Evolutionary conservation across 192 early-diverging fungal species (phyloP).

Genomic region (Umbelopsis sp.): DNA sequence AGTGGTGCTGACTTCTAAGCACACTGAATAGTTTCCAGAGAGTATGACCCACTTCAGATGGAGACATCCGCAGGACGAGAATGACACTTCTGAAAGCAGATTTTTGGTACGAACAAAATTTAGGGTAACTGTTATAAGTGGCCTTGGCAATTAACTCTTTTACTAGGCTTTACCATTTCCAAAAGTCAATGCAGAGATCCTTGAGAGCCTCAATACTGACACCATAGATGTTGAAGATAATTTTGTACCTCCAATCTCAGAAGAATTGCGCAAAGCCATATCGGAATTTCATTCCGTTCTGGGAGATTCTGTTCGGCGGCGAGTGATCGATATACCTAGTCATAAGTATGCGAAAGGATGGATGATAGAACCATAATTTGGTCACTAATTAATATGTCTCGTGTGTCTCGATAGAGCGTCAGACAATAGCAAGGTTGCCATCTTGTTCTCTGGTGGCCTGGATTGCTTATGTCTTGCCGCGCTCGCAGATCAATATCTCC

Average conservation of each 20-base stretch:
- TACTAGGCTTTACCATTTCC: conserved; percentile 50
- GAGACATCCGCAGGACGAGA: background rate
- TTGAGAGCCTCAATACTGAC: conserved; percentile 27
- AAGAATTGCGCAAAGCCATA: conserved; percentile 45
- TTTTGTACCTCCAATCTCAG: conserved; percentile 37
- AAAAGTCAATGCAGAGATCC: conserved; percentile 43
- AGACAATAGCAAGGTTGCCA: conserved; percentile 59
- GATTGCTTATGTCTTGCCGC: conserved; percentile 93
- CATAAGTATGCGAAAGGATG: conserved; percentile 35
- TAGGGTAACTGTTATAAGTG: too few relatives aligned
- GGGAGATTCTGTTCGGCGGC: conserved; percentile 47
- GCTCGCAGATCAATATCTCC: conserved; percentile 72
- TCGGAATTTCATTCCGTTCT: conserved; percentile 40
- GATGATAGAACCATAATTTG: background rate
- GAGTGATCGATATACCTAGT: conserved; percentile 54
- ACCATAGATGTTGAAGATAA: conserved; percentile 27
- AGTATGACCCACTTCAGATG: conserved; percentile 2
- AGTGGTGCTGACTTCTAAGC: background rate
- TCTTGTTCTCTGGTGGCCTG: conserved; percentile 93
- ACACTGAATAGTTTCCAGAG: background rate
- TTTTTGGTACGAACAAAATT: background rate
- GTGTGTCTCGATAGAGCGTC: conserved; percentile 27
- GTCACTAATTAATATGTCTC: background rate
- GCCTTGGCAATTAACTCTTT: background rate
- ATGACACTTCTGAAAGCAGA: background rate